These are phyloP conservation scores for Gloeopeniophorella convolvens DNA, from an alignment of 768 basidiomycete genomes.

Conservation along the genomic window DNA sequence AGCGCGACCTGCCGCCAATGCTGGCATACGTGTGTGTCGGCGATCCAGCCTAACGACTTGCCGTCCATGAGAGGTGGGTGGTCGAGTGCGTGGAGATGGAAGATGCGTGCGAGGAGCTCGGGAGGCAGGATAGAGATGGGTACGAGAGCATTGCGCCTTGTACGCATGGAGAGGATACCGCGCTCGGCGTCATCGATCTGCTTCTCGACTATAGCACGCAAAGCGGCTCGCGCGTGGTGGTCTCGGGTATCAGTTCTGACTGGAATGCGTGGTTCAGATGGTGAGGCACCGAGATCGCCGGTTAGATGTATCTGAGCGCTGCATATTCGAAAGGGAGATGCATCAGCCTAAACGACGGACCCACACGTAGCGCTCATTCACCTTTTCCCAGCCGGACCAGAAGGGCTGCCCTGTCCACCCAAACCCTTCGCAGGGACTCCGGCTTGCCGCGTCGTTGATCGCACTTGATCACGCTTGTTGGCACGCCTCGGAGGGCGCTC, in stretches of 20 bases:
- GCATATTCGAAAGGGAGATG: no score
- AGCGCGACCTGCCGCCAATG: conserved; percentile 15
- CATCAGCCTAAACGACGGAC: no score
- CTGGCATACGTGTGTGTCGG: conserved; percentile 14
- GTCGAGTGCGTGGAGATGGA: not conserved
- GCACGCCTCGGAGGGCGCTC: no score
- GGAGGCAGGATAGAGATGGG: conserved; percentile 8
- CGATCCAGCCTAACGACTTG: conserved; percentile 7
- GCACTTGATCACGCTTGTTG: no score
- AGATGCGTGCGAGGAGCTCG: conserved; percentile 14
- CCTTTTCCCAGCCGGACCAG: no score
- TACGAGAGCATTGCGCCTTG: conserved; percentile 2
- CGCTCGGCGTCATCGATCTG: not conserved
- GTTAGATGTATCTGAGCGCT: no score
- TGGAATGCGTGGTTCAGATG: not conserved
- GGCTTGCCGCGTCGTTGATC: no score
- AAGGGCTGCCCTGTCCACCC: no score
- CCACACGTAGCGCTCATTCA: no score
- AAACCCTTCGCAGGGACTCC: no score
- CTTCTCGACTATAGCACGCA: not conserved
- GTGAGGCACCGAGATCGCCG: no score
- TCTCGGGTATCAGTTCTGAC: not conserved
- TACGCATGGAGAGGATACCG: not conserved
- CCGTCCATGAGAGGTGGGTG: not conserved
- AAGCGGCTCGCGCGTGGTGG: not conserved